Evolutionary conservation across 1,139 yeast species (phyloP).

Genomic region (Candida labiduridarum): DNA sequence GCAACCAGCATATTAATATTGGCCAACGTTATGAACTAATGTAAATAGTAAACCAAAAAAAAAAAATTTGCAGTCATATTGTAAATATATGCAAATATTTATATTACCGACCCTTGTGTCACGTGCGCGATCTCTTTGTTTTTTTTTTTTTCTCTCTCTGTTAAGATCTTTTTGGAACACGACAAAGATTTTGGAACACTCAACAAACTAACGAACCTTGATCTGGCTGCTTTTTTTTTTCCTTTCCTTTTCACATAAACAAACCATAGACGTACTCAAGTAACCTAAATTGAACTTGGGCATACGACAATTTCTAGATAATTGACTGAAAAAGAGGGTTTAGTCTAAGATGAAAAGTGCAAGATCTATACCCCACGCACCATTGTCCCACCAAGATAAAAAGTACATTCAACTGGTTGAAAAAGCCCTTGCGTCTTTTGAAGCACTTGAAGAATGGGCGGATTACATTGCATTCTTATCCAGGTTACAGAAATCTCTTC

Average conservation of each 20-base stretch:
- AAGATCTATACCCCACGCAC: background rate
- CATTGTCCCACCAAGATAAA: conserved; percentile 58
- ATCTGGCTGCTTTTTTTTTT: conserved; percentile 1
- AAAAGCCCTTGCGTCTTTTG: conserved; percentile 76
- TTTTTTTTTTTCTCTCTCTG: background rate
- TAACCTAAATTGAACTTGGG: background rate
- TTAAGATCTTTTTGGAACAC: background rate
- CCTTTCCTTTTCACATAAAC: background rate
- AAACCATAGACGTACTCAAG: background rate
- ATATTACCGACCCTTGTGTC: background rate
- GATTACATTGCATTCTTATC: conserved; percentile 90
- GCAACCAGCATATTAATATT: background rate
- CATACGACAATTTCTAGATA: background rate
- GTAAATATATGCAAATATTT: conserved; percentile 1
- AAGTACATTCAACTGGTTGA: conserved; percentile 69
- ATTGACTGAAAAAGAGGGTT: background rate
- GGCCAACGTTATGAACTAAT: background rate
- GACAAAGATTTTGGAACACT: background rate
- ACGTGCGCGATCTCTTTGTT: background rate
- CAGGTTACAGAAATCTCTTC: conserved; percentile 71
- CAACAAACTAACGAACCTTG: background rate
- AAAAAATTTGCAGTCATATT: background rate
- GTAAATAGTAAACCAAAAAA: background rate
- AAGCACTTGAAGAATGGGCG: conserved; percentile 96
- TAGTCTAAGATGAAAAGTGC: background rate